Evolutionary conservation across 805 yeast species (phyloP), one percentile per base, ranked within the genome.

Genomic region (Debaryomyces prosopidis): DNA sequence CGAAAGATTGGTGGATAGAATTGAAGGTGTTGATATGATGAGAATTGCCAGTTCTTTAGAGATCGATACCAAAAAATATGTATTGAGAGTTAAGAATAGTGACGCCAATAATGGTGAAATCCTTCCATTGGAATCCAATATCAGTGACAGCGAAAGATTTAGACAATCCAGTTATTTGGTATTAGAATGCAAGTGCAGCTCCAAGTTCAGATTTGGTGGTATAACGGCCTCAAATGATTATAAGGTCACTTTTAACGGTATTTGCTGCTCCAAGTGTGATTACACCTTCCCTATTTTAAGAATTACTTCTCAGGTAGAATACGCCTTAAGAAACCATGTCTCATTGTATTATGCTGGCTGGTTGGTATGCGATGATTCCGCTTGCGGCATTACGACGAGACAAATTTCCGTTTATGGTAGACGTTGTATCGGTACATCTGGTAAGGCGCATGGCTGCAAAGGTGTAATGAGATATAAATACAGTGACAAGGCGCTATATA

Each of bases 331-430:
- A 45, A 65, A 72, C 4, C 87, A 83, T 51, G 82, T 92, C 40
- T 76, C 90, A 0, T 60, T 75, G 27, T 94, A 91, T 63, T 94
- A 94, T 62, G 83, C 87, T n/a, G 92, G 91, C 4, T 82, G 94
- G 89, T 69, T 90, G 38, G 68, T 65, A 0, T 94, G 99, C 69
- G 95, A 87, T 62, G 97, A 94, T 56, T 61, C 82, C 5, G 78
- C 94, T 1, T 92, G 98, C 68, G 88, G 87, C 1, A 73, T 80
- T 43, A 75, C 75, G 12, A 91, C 97, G 0, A 76, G 96, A 50
- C 96, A 91, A 59, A 77, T 94, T 18, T 82, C 91, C 16, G 97
- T 91, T 3, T 89, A 88, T 58, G 98, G 98, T 43, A 81, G 84
- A 54, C 77, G 92, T 53, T 90, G 98, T 63, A 74, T 89, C 47